Evolutionary conservation across 164 flowering plant species (phyloP).

Genomic region (Amborella trichopoda): DNA sequence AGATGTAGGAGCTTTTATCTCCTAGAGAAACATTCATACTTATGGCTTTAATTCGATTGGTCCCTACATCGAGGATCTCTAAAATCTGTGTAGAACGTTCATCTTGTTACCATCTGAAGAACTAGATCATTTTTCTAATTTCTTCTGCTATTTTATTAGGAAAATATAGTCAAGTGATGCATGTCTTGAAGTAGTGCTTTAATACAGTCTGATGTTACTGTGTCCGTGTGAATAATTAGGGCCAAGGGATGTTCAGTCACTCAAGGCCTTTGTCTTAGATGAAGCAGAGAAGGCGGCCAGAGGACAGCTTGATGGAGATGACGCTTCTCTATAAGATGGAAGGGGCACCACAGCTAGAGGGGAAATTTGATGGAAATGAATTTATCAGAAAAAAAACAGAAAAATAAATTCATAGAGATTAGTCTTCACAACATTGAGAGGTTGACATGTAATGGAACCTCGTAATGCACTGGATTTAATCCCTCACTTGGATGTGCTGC

Average conservation of each 20-base stretch:
- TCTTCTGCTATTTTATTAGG: neutral
- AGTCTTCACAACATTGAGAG: too few species aligned
- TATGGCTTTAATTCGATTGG: neutral
- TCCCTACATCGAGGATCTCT: neutral
- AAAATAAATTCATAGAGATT: too few species aligned
- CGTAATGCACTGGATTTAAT: too few species aligned
- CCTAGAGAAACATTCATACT: too few species aligned
- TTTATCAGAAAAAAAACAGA: too few species aligned
- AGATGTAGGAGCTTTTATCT: too few species aligned
- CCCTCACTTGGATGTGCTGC: too few species aligned
- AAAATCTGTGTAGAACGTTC: neutral
- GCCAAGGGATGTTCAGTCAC: slow-evolving; percentile 60
- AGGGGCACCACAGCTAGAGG: too few species aligned
- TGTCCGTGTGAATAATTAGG: slow-evolving; percentile 26
- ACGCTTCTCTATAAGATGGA: slow-evolving; percentile 19
- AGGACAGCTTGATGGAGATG: slow-evolving; percentile 36
- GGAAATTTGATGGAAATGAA: too few species aligned
- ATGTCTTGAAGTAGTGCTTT: neutral
- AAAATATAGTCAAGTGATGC: neutral
- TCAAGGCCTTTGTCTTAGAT: slow-evolving; percentile 59
- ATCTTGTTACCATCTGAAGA: neutral
- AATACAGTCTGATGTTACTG: neutral
- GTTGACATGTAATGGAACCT: too few species aligned
- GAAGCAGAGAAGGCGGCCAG: slow-evolving; percentile 75
- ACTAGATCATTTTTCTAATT: neutral